Percentiles rank a stretch among this genome's conserved stretches.
Conservation (phyloP, 1,284 basidiomycete genomes). For the Trametes versicolor region DNA sequence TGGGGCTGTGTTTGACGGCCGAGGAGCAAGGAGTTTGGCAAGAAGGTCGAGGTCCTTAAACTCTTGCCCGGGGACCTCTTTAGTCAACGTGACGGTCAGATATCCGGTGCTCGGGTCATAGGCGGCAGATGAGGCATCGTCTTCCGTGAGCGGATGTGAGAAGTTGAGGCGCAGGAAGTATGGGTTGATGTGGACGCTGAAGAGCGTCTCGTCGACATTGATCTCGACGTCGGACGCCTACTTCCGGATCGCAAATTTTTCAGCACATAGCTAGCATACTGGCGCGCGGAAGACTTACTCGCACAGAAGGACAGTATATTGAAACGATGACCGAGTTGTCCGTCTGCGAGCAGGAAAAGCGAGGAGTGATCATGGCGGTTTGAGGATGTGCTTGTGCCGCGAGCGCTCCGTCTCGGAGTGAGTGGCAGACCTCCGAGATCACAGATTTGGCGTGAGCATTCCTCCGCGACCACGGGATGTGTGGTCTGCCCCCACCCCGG, state of each 20-base stretch:
- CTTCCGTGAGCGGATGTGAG: slow-evolving; percentile 68
- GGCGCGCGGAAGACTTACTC: slow-evolving; percentile 58
- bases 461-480: background rate
- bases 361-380: slow-evolving; percentile 78
- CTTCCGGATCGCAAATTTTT: slow-evolving; percentile 42
- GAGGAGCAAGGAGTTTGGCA: slow-evolving; percentile 77
- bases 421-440: slow-evolving; percentile 26
- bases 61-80: slow-evolving; percentile 67
- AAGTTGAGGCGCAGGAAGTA: slow-evolving; percentile 85
- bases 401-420: slow-evolving; percentile 33
- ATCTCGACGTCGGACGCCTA: slow-evolving; percentile 85
- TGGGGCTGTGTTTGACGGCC: slow-evolving; percentile 49
- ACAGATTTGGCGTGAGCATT: slow-evolving; percentile 18
- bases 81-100: slow-evolving; percentile 75
- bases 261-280: slow-evolving; percentile 29
- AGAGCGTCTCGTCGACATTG: slow-evolving; percentile 72
- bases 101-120: slow-evolving; percentile 80
- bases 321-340: slow-evolving; percentile 64
- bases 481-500: background rate
- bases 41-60: slow-evolving; percentile 82
- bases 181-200: slow-evolving; percentile 81
- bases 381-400: slow-evolving; percentile 16
- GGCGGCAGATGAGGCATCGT: slow-evolving; percentile 72
- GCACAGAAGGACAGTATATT: slow-evolving; percentile 80
- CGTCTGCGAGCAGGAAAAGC: slow-evolving; percentile 80